Evolutionary conservation across 2,329 filamentous ascomycete species (phyloP).

Genomic region (Colletotrichum lindemuthianum): DNA sequence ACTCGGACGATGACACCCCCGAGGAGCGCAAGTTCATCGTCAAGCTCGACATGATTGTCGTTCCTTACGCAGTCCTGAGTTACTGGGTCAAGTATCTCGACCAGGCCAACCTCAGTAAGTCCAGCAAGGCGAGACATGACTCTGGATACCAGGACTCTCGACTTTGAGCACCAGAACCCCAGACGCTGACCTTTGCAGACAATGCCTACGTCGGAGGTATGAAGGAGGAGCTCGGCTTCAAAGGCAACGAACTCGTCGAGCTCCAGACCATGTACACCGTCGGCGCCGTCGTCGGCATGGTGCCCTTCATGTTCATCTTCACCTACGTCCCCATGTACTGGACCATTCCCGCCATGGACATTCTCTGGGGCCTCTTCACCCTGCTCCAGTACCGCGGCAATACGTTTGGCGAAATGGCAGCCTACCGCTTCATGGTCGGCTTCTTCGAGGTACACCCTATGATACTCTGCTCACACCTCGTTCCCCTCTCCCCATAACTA

Average conservation of each 20-base stretch:
- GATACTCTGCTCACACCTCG: too few relatives aligned
- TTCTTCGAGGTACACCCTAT: conserved; percentile 41
- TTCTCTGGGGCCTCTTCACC: conserved; percentile 67
- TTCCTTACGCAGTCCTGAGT: conserved; percentile 45
- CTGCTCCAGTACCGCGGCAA: conserved; percentile 48
- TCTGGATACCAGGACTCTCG: too few relatives aligned
- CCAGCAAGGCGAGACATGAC: too few relatives aligned
- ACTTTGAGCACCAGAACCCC: conserved; percentile 43
- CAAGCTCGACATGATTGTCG: conserved; percentile 53
- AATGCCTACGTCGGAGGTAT: conserved; percentile 46
- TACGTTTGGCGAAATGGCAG: conserved; percentile 39
- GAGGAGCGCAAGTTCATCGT: conserved; percentile 52
- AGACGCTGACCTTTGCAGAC: conserved; percentile 54
- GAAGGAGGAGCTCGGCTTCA: conserved; percentile 40
- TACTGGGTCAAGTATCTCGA: conserved; percentile 42
- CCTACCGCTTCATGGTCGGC: conserved; percentile 46
- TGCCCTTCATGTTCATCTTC: conserved; percentile 44
- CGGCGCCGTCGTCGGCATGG: conserved; percentile 41
- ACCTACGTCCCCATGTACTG: conserved; percentile 43
- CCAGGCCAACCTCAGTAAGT: conserved; percentile 44
- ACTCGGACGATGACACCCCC: conserved; percentile 57
- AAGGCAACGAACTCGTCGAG: conserved; percentile 42
- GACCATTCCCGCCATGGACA: conserved; percentile 47
- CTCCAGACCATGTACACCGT: conserved; percentile 41
- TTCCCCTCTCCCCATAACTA: conserved; percentile 42